Evolutionary conservation across 805 yeast species (phyloP), one percentile per base, ranked within the genome.

Genomic region (Lipomyces yamadae): DNA sequence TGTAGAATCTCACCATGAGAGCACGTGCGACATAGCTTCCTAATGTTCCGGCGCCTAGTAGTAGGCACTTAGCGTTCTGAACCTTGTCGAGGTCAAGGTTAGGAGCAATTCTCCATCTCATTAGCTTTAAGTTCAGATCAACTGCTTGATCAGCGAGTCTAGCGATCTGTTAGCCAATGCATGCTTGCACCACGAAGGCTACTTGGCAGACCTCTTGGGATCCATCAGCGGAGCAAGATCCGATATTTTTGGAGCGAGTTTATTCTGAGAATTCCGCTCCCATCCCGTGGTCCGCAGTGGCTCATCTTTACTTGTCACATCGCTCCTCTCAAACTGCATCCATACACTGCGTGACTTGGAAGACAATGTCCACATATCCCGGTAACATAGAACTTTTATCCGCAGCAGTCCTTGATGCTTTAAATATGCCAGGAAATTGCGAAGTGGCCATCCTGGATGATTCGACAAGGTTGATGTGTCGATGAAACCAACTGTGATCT

Each of bases 81-180:
- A 95, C 80, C 1, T 78, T 74, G 4, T 90, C 93, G 58, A 95
- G 80, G 74, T 95, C 85, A 2, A 95, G 75, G 7, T 86, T 83
- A 0, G 99, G 98, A 0, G 91, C 92, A 18, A 95, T 85, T 71
- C 99, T 83, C 99, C 99, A 95, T 75, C 92, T 92, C 99, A 95
- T 95, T 56, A 95, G 80, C 78, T 91, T 91, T 66, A 95, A 80
- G 75, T 95, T 95, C 64, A 95, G 82, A 76, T 93, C 97, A 4
- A 92, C 93, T 0, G 98, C 94, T 77, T 96, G 98, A 67, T 89
- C 90, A 0, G 97, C 94, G 30, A 95, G 80, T 70, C 89, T 60
- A 57, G 8, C 15, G 32, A 6, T 18, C 18, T 52, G 24, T 24
- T 30, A 33, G 29, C 7, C 24, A 32, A 18, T 58, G 34, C 58